Evolutionary conservation across 805 yeast genomes (phyloP).

Genomic region (Saccharomycopsis malanga): DNA sequence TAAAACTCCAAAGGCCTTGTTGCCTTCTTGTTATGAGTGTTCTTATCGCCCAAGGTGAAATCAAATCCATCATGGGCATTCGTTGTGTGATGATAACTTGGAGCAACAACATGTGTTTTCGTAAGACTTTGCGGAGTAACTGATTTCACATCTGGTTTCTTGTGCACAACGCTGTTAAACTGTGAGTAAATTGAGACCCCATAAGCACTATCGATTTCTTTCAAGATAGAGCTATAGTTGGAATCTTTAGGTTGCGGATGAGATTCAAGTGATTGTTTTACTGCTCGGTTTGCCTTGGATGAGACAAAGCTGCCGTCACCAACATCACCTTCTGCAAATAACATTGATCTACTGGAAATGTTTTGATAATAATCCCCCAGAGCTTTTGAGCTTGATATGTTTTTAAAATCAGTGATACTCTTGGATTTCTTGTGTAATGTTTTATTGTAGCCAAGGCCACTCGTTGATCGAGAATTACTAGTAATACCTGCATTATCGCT

Average conservation of each 20-base stretch:
- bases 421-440: background rate
- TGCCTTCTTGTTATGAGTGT: background rate
- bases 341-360: background rate
- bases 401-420: background rate
- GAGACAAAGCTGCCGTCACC: background rate
- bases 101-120: background rate
- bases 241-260: background rate
- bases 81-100: background rate
- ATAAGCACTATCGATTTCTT: constrained; percentile 15
- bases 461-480: too few species aligned
- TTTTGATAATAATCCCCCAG: background rate
- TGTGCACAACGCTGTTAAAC: constrained; percentile 16
- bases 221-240: background rate
- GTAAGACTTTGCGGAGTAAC: background rate
- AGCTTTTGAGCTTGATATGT: background rate
- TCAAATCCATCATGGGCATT: background rate
- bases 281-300: background rate
- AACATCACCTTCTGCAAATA: background rate
- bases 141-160: background rate
- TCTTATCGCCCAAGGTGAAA: background rate
- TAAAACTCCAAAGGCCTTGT: constrained; percentile 14
- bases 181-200: constrained; percentile 19
- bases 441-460: background rate
- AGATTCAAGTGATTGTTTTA: background rate
- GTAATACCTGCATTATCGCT: background rate